Evolutionary conservation across 176 grass and related monocot species (phyloP), one percentile per base, ranked within the genome.

Genomic region (Areca catechu): DNA sequence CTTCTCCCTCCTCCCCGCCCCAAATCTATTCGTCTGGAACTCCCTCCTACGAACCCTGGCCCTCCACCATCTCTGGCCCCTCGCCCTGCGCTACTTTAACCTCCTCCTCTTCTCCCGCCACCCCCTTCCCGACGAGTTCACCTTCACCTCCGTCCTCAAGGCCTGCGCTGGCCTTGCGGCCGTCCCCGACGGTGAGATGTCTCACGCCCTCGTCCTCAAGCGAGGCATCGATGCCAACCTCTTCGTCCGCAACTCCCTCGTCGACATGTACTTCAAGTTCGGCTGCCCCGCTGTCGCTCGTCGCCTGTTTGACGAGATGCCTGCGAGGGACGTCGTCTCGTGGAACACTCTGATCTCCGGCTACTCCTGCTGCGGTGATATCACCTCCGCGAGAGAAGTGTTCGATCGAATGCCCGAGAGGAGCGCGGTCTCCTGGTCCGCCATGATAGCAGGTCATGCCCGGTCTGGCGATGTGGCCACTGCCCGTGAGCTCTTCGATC

Each of bases 341-440:
- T 84, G 77, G 81, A 84, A 80, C 70, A 69, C 74, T 6, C 55
- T 81, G 66, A 56, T 81, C 5, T 22, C 70, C 10, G 61, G 69
- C 61, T 71, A 77, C 57, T 83, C 73, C 51, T 56, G 15, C 48
- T 21, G 23, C 5, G 57, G 70, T 10, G 62, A 89, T 34, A 56
- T 84, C 19, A 16, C 7, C 9, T 53, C 74, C 0, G 77, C 77
- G 5, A 60, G 66, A 37, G 70, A 68, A 3, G 16, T 84, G 19
- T 89, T 84, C 43, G 80, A 89, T 27, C 57, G 63, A 9, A 67
- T 65, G 53, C 2, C 0, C 16, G 56, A 52, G 47, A 81, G 57
- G 61, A 84, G n/a, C 50, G 70, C 75, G 7, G 86, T 80, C n/a
- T 84, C 77, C 0, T 89, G 80, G 80, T 84, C 84, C 49, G 61